Evolutionary conservation across 2,329 filamentous ascomycete species (phyloP).

Genomic region (Penicillium aurantiogriseum): DNA sequence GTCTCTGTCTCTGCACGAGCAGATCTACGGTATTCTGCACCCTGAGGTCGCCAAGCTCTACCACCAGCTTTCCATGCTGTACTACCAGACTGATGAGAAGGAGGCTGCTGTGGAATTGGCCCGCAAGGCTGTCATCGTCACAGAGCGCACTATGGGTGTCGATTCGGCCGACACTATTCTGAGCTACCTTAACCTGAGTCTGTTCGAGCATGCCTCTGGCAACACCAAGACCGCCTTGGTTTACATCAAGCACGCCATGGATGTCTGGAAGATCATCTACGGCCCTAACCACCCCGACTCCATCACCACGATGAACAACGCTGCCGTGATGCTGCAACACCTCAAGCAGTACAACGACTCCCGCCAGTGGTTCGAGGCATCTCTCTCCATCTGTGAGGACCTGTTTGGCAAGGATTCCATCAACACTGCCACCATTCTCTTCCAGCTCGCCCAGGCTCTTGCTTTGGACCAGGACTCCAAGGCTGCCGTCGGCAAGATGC

Average conservation of each 20-base stretch:
- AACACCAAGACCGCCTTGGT: constrained; percentile 84
- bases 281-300: constrained; percentile 91
- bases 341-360: constrained; percentile 94
- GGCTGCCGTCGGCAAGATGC: constrained; percentile 87
- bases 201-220: constrained; percentile 89
- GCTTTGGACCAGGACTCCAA: constrained; percentile 96
- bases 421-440: constrained; percentile 90
- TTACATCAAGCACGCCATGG: constrained; percentile 88
- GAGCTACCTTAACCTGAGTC: constrained; percentile 90
- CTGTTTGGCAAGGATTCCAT: constrained; percentile 87
- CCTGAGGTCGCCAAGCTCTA: constrained; percentile 95
- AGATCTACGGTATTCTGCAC: constrained; percentile 96
- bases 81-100: constrained; percentile 98
- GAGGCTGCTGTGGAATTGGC: constrained; percentile 91
- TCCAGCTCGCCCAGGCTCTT: constrained; percentile 93
- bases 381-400: constrained; percentile 81
- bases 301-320: constrained; percentile 98
- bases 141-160: constrained; percentile 88
- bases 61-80: constrained; percentile 90
- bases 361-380: constrained; percentile 93
- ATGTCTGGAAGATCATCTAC: constrained; percentile 97
- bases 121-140: constrained; percentile 93
- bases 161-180: constrained; percentile 92
- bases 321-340: constrained; percentile 95
- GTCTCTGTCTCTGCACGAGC: constrained; percentile 91